Evolutionary conservation across 2,329 filamentous ascomycete genomes (phyloP).

Genomic region (Diaporthe humulicola): DNA sequence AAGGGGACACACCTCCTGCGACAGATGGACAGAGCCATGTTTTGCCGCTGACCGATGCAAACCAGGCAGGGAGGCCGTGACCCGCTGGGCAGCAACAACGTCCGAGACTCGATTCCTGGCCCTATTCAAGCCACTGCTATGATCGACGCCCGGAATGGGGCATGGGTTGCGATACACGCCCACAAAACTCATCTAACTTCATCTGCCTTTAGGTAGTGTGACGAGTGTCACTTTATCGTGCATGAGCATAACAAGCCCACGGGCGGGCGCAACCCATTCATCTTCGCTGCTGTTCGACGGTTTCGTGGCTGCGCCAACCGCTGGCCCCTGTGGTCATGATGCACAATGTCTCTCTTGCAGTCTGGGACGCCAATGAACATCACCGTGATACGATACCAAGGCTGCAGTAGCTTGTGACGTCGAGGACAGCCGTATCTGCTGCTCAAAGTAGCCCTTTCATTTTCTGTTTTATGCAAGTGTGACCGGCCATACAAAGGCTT

Average conservation of each 20-base stretch:
- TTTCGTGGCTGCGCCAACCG: neutral
- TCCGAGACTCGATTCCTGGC: neutral
- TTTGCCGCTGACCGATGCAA: constrained; percentile 2
- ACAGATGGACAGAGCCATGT: neutral
- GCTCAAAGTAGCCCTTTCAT: neutral
- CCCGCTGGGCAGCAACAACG: constrained; percentile 6
- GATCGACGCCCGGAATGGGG: neutral
- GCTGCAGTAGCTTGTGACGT: neutral
- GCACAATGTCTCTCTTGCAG: neutral
- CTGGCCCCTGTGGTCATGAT: neutral
- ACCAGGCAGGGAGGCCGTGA: neutral
- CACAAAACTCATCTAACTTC: neutral
- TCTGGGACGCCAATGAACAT: neutral
- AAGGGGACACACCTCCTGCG: constrained; percentile 18
- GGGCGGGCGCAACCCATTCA: neutral
- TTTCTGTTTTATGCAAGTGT: neutral
- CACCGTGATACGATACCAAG: neutral
- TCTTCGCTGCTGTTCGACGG: neutral
- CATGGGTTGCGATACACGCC: neutral
- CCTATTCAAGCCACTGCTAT: neutral
- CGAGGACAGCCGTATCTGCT: neutral
- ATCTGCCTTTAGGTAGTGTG: constrained; percentile 1
- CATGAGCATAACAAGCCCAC: neutral
- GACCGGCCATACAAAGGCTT: neutral
- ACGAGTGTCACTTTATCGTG: neutral